Base-by-base conservation (phyloP, 2,329 filamentous ascomycete species). In the Calonectria honghensis region DNA sequence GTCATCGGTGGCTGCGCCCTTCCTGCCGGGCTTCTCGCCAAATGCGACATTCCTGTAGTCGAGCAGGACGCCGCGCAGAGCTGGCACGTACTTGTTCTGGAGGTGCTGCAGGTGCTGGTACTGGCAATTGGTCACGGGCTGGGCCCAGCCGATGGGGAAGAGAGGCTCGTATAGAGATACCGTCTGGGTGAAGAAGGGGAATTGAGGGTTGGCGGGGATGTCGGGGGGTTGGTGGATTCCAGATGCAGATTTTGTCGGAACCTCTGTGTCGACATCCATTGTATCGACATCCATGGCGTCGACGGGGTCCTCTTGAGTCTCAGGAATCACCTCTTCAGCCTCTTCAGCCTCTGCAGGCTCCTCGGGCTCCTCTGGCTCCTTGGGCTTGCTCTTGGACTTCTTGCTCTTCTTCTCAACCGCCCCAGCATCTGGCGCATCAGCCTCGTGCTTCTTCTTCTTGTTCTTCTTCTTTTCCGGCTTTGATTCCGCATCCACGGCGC, bases 111-210 rank as follows among this genome's bases (percentile, higher is more conserved):
- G 90, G 82, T 96, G 92, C 81, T 96, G 94, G 75, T 93, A 91
- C 82, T 93, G 92, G 75, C 94, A 90, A 73, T 92, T 93, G 79
- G 94, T 92, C 77, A 95, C 86, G 0, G 94, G 94, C 73, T 92
- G 90, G 75, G 90, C 88, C 85, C 95, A 94, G 57, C 93, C 93
- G 50, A 91, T 87, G 14, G 95, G 94, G 76, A 92, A 94, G 76
- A 97, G 88, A 1, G 94, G 91, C 76, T 96, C 90, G 86, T 95
- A 96, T 79, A 98, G 91, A 2, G 96, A 96, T 52, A 95, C 91
- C 29, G 94, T 95, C 81, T 96, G 93, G 35, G 92, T 91, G 83
- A 93, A 92, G 85, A 98, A 96, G 20, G 96, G 94, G 57, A 94
- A 94, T 76, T 85, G 86, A 65, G 84, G 84, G 73, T 85, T 82